Evolutionary conservation across 257 asterid genomes (phyloP).

Genomic region (Solanum pimpinellifolium): DNA sequence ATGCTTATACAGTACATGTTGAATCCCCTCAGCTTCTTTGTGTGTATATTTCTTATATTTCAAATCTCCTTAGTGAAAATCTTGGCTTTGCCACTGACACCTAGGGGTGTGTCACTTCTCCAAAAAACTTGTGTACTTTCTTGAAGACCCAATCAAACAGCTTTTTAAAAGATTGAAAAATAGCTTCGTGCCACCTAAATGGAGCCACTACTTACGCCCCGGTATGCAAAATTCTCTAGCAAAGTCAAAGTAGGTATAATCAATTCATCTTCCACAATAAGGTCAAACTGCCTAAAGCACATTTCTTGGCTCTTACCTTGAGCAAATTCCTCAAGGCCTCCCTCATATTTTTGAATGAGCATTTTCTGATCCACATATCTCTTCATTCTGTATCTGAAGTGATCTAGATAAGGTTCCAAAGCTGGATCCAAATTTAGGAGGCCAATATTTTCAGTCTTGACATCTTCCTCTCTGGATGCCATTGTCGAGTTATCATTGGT

Average conservation of each 20-base stretch:
- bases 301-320: conserved; percentile 46
- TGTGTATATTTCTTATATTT: not conserved
- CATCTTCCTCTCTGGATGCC: conserved; percentile 29
- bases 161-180: not conserved
- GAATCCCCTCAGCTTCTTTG: not conserved
- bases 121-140: not conserved
- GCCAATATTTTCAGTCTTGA: conserved; percentile 24
- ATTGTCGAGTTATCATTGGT: conserved; percentile 26
- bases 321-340: conserved; percentile 71
- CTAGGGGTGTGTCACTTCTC: not conserved
- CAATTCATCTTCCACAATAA: not conserved
- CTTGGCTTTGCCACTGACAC: not conserved
- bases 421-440: conserved; percentile 48
- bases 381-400: conserved; percentile 56
- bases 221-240: not conserved
- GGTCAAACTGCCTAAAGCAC: not conserved
- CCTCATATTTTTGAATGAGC: conserved; percentile 68
- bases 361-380: conserved; percentile 51
- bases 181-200: not conserved
- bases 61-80: not conserved
- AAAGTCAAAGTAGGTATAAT: not conserved
- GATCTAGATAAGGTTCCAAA: conserved; percentile 61
- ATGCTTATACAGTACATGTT: not conserved
- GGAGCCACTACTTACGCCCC: not conserved
- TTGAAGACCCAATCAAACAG: not conserved